Evolutionary conservation across 225 moss, liverwort and hornwort species (phyloP), one percentile per base, ranked within the genome.

Genomic region (Bryoerythrophyllum caledonicum): DNA sequence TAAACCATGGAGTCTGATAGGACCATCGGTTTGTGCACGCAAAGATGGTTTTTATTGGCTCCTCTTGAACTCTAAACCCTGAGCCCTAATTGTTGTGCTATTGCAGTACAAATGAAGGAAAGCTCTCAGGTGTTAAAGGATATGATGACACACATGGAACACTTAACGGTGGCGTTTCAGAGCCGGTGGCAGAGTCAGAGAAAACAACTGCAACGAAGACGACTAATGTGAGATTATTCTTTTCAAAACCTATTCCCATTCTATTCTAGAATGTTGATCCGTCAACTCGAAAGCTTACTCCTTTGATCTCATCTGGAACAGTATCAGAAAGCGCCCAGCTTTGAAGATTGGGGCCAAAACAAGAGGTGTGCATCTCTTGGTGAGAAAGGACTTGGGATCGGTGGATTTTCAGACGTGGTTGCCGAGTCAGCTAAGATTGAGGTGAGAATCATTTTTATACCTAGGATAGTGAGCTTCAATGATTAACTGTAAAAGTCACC

Each of bases 101-200:
- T 67, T 80, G 67, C 59, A 76, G 70, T 23, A 30, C 55, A 38
- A 20, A 30, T n/a, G 44, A 61, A 71, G 74, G 15, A 43, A 66
- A 49, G 66, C 66, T 74, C 27, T 53, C 38, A 27, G 62, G 32
- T 24, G 48, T 65, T 70, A 40, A 40, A 41, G 81, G 52, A 43
- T 65, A 66, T 65, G 72, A 46, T 43, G 19, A 34, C 26, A 37
- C 21, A 35, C 61, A 67, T 58, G 69, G 49, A 51, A 44, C 49
- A 60, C 4, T 63, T 5, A 67, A 63, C 8, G 67, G 49, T 48
- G 70, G 67, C 38, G 32, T 54, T 70, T 21, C 74, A 62, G 74
- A 60, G 10, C 65, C 72, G 46, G 55, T 67, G 35, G 59, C 70
- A 60, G 73, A 65, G 73, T 65, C 73, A 53, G 70, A 70, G 76